These are phyloP conservation scores for Ascoidea rubescens DNA, from an alignment of 805 yeast species.

Conservation along the genomic window DNA sequence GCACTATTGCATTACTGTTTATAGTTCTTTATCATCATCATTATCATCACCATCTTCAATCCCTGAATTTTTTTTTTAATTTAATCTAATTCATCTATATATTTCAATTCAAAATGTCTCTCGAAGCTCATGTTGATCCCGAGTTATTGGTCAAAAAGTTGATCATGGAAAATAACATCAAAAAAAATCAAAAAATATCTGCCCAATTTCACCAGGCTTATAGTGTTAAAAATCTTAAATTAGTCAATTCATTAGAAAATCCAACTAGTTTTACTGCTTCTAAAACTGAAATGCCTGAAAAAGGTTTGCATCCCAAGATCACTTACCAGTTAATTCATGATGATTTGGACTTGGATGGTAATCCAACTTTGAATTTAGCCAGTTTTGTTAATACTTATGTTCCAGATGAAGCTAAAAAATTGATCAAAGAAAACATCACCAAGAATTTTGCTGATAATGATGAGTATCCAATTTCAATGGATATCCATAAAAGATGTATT, in stretches of 20 bases:
- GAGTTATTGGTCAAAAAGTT: background rate
- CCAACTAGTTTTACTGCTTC: constrained; percentile 18
- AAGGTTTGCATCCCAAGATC: constrained; percentile 35
- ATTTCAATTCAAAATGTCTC: constrained; percentile 1
- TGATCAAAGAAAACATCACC: constrained; percentile 58
- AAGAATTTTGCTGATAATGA: constrained; percentile 89
- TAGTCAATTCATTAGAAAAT: background rate
- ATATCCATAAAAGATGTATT: constrained; percentile 69
- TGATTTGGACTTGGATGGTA: constrained; percentile 73
- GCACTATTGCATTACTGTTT: no score
- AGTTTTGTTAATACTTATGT: constrained; percentile 74
- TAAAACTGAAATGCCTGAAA: constrained; percentile 46
- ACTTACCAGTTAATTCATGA: constrained; percentile 56
- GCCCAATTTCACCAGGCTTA: background rate
- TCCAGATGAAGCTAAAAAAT: constrained; percentile 34
- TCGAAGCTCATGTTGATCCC: background rate
- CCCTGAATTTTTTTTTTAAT: no score
- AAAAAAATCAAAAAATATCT: background rate
- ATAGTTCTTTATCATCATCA: no score
- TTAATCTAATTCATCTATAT: no score
- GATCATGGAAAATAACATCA: background rate
- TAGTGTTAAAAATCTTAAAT: background rate
- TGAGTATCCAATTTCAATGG: constrained; percentile 80
- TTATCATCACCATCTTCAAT: no score
- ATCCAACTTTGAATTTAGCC: constrained; percentile 73